phyloP scores from a whole-genome alignment of 441 rosid genomes.

The Pelargonium australe region DNA sequence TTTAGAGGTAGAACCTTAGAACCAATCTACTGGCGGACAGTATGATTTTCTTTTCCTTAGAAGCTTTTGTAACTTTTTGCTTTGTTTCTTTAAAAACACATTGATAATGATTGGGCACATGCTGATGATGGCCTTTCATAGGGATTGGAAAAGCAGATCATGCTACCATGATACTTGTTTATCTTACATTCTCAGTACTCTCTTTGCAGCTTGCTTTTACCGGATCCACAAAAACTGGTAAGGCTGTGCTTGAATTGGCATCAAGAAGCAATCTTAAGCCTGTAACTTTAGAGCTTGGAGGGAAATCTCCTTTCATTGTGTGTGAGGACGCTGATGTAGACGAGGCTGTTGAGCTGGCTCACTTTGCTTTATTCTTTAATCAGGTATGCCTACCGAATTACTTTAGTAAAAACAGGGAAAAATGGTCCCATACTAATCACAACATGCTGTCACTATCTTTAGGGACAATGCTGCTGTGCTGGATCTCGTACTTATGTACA shows the following conservation, averaged over 20 bases:
- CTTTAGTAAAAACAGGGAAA: not conserved
- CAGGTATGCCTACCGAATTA: constrained; percentile 29
- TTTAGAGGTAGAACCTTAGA: not conserved
- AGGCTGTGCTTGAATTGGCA: constrained; percentile 53
- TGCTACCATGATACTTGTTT: not conserved
- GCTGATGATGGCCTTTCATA: not conserved
- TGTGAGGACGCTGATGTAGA: constrained; percentile 72
- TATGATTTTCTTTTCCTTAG: not conserved
- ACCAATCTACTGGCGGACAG: not conserved
- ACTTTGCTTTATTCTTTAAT: constrained; percentile 72
- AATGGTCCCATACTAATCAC: not conserved
- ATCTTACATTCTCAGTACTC: not conserved
- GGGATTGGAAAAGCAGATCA: not conserved
- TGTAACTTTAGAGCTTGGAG: constrained; percentile 79
- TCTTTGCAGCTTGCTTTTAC: constrained; percentile 61
- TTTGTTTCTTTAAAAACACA: not conserved
- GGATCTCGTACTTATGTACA: constrained; percentile 82
- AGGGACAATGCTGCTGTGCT: constrained; percentile 95
- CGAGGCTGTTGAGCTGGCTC: constrained; percentile 70
- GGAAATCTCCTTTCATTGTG: constrained; percentile 78
- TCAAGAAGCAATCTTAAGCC: constrained; percentile 80
- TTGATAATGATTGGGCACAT: not conserved
- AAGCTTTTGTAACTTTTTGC: not conserved
- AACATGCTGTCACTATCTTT: constrained; percentile 13
- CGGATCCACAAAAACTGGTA: constrained; percentile 68